Conservation (phyloP, 495 filamentous ascomycete species). For the Talaromyces borbonicus region DNA sequence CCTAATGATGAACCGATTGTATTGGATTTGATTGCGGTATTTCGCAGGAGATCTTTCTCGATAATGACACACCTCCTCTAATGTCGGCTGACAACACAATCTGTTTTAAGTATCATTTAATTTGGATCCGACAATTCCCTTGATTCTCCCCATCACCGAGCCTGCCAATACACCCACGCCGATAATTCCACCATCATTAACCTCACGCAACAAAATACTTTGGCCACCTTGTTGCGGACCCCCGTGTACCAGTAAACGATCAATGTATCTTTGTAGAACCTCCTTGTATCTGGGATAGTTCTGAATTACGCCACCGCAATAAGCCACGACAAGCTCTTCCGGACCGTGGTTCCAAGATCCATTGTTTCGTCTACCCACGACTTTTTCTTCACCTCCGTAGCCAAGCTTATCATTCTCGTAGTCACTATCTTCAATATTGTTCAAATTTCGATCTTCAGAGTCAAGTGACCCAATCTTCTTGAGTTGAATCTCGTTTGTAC, state of each 20-base stretch:
- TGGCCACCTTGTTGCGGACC: constrained; percentile 38
- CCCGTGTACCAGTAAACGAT: constrained; percentile 44
- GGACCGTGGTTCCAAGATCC: constrained; percentile 20
- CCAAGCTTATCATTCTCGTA: not conserved
- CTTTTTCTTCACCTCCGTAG: not conserved
- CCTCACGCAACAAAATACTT: constrained; percentile 49
- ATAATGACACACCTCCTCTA: not conserved
- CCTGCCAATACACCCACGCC: constrained; percentile 61
- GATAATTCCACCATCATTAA: constrained; percentile 60
- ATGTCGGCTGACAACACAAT: too few species aligned
- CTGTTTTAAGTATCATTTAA: not conserved
- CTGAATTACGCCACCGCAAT: constrained; percentile 62
- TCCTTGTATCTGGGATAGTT: constrained; percentile 59
- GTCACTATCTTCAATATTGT: too few species aligned
- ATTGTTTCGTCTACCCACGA: too few species aligned
- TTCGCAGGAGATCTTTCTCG: not conserved
- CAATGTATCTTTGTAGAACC: constrained; percentile 51
- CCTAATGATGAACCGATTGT: too few species aligned
- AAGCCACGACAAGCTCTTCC: constrained; percentile 57
- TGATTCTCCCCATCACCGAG: constrained; percentile 21
- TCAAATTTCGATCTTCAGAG: too few species aligned
- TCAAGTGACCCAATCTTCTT: too few species aligned
- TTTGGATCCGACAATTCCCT: constrained; percentile 20
- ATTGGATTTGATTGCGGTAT: too few species aligned
- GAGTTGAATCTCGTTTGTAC: constrained; percentile 47